Base-by-base conservation (phyloP, 2,329 filamentous ascomycete species). In the Cladosporium oxysporum region DNA sequence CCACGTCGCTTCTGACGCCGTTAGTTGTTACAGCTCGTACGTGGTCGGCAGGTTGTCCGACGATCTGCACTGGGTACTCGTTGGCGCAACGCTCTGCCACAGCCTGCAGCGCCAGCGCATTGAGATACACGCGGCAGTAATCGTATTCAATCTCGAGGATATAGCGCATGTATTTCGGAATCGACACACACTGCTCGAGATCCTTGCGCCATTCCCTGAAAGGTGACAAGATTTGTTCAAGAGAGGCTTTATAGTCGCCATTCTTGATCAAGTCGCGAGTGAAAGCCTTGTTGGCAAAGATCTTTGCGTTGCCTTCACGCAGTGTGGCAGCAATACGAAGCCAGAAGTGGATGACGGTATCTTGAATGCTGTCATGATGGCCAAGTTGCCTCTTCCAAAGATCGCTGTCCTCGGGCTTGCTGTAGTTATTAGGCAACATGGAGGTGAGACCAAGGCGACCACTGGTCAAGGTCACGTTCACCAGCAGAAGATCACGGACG, bases 71-170 rank as follows among this genome's bases (percentile, higher is more conserved):
- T 11, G 79, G 79, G 74, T 89, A 88, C 69, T 93, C 90, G 67
- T 86, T 93, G 7, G 92, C 94, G 79, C 92, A 97, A 67, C 93
- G 88, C 78, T 97, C 94, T 6, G 98, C 92, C 3, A 98, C 93
- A 26, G 95, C 95, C 79, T 99, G 95, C 1, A 99, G 82, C 2
- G 93, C 93, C 1, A 99, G 83, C 0, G 93, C 97, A 77, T 98
- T 97, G 80, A 97, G 87, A 75, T 98, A 98, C 60, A 97, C 91
- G 73, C 94, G 88, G 29, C 94, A 92, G 76, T 97, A 97, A 74
- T 98, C 92, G 74, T 95, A 97, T 80, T 99, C 95, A 70, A 98
- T 97, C 8, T 88, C 90, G 33, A 99, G 83, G 66, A 98, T 93
- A 75, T 93, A 88, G 55, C 84, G 82, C 79, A 89, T 87, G 65